Evolutionary conservation across 2,329 filamentous ascomycete genomes (phyloP), one percentile per base, ranked within the genome.

Genomic region (Scolecobasidium constrictum): DNA sequence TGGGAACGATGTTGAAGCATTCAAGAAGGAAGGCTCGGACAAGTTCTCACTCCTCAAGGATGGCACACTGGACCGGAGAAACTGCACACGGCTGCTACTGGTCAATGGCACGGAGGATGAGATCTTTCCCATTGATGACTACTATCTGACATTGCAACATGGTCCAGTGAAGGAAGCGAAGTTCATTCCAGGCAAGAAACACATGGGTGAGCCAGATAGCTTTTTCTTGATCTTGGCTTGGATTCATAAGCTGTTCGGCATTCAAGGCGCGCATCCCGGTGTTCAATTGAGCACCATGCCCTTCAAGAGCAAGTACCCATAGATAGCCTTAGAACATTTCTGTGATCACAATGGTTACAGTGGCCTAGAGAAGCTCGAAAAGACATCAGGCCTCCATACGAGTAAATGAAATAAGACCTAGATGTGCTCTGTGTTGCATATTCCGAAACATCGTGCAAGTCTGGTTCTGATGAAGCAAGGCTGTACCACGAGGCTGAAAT

Each of bases 81-180:
- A 59, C 5, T 75, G 72, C 44, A 58, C 67, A 18, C 59, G 65
- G 21, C 52, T 77, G 42, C 52, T 78, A 28, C 58, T 78, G 4
- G 73, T 78, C 6, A 78, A 78, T 49, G 70, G 75, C 0, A 71
- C 67, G 2, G 65, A 72, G 21, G 75, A 78, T 51, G 73, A 76
- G 59, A 76, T 78, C 38, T 78, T 78, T 56, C 75, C 75, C 0
- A 72, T 78, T 36, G 75, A 78, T 50, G 75, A 78, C 50, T 71
- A 73, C 44, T 72, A 73, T 49, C 54, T 77, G 33, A 69, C 70
- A 19, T 50, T 77, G 37, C 61, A 68, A 50, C 67, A 72, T 53
- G 74, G 72, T 0, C 52, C 59, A 16, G 66, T 71, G 2, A 78
- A 78, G 57, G 65, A 72, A 51, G 71, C 61, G 31, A 59, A 61